Base-by-base conservation (phyloP, 1,284 basidiomycete genomes). In the Coniferiporia sulphurascens region DNA sequence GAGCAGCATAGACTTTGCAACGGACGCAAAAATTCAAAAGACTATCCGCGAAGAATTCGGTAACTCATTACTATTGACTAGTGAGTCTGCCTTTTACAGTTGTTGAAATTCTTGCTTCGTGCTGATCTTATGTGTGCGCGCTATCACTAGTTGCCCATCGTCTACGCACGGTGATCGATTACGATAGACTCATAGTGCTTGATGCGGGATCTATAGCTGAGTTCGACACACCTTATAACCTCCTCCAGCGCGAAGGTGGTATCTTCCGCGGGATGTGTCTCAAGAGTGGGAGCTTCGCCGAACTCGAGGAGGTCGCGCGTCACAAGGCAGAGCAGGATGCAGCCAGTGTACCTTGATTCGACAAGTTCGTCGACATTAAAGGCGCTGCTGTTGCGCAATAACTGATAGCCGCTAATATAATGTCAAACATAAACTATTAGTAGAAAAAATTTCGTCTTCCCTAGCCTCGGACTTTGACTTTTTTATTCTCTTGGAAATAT, bases 1-100 rank as follows among this genome's bases (percentile, higher is more conserved):
- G 0, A 85, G 82, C 64, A 85, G 85, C 65, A 89, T 87, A 59
- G 86, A 87, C 66, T 90, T 91, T 67, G 83, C 81, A 8, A 91
- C 89, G 32, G 85, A 88, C 67, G 79, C 81, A 5, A 86, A 87
- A 71, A 92, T 96, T 58, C 91, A 94, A 71, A 72, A 79, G 19
- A 87, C 89, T 0, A 91, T 96, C 65, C 80, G 90, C 8, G 83
- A 88, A 64, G 90, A 92, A 65, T 94, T 95, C 70, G 78, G 74
- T 12, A 74, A 79, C 50, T 84, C 83, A 4, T 66, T 87, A 54
- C 68, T 87, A 49, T 67, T 87, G 34, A 86, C 85, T 32, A 78
- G 83, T 84, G 63, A 19, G 53, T 59, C 74, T 65, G 10, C 27
- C 22, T 3, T 27, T n/a, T 35, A n/a, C 45, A 9, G 12, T n/a